Conservation (phyloP, 805 yeast genomes). For the Teunomyces lycoperdinae region DNA sequence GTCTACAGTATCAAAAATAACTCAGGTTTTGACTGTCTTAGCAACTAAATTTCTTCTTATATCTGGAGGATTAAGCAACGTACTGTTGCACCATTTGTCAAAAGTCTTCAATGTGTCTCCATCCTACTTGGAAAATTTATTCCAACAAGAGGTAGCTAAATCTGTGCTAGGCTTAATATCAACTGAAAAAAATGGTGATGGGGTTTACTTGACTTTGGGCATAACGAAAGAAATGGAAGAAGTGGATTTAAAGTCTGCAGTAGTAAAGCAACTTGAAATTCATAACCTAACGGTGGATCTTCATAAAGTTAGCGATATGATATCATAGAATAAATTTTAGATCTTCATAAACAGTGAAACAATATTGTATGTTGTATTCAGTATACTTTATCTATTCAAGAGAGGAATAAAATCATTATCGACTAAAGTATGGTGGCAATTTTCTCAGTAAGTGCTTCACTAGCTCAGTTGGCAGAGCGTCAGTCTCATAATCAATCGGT, state of each 20-base stretch:
- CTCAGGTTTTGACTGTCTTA: conserved; percentile 11
- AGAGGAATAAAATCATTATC: not conserved
- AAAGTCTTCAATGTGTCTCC: not conserved
- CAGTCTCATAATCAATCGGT: conserved; percentile 12
- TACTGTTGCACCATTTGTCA: conserved; percentile 7
- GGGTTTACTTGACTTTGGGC: not conserved
- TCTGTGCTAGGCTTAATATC: not conserved
- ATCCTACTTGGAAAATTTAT: not conserved
- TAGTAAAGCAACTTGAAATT: conserved; percentile 1
- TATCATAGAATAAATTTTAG: not conserved
- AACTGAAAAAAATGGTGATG: not conserved
- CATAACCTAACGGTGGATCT: not conserved
- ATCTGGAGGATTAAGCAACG: conserved; percentile 15
- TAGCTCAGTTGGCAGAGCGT: conserved; percentile 16
- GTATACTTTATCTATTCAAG: not conserved
- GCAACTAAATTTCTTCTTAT: conserved; percentile 14
- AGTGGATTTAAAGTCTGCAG: not conserved
- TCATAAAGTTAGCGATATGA: conserved; percentile 1
- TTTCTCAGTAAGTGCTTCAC: conserved; percentile 11
- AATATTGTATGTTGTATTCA: no score
- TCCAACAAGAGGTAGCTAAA: not conserved
- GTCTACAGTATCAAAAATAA: conserved; percentile 12
- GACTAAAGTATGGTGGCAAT: not conserved
- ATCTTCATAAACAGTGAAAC: not conserved
- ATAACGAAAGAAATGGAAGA: not conserved